Conservation (phyloP, 1,284 basidiomycete genomes). For the Psilocybe mexicana region DNA sequence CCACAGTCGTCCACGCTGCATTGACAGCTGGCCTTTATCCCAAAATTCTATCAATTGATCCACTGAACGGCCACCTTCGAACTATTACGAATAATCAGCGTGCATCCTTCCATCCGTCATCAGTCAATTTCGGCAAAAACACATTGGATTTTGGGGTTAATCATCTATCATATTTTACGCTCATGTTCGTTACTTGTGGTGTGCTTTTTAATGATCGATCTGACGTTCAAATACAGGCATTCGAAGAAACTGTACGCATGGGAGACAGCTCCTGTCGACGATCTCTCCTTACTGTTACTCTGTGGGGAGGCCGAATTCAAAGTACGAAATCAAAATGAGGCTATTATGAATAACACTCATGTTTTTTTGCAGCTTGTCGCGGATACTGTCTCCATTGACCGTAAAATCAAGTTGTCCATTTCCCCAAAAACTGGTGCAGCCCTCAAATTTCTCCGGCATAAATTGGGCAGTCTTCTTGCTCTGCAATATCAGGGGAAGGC, state of each 20-base stretch:
- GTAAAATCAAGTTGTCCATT: conserved; percentile 79
- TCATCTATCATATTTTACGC: conserved; percentile 85
- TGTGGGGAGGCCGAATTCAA: conserved; percentile 94
- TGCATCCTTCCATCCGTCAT: conserved; percentile 90
- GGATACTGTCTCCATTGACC: conserved; percentile 77
- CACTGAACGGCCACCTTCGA: conserved; percentile 58
- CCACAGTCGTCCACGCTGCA: conserved; percentile 77
- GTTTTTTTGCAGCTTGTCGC: conserved; percentile 61
- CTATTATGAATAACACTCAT: not conserved
- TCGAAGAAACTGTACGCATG: conserved; percentile 95
- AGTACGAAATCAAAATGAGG: conserved; percentile 38
- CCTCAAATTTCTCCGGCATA: conserved; percentile 76
- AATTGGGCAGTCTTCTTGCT: conserved; percentile 65
- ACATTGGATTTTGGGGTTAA: conserved; percentile 73
- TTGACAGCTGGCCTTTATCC: conserved; percentile 90
- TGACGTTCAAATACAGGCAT: conserved; percentile 56
- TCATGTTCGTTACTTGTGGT: conserved; percentile 62
- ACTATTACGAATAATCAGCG: conserved; percentile 89
- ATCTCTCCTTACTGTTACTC: conserved; percentile 79
- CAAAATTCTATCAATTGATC: conserved; percentile 81
- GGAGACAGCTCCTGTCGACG: conserved; percentile 92
- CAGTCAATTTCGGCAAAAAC: conserved; percentile 78
- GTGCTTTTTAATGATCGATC: not conserved
- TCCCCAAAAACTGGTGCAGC: conserved; percentile 77
- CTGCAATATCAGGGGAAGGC: conserved; percentile 65